A percentile compares a stretch with the other conserved stretches of the same genome.
Conservation (phyloP, 2,329 filamentous ascomycete genomes). For the Geosmithia flava region DNA sequence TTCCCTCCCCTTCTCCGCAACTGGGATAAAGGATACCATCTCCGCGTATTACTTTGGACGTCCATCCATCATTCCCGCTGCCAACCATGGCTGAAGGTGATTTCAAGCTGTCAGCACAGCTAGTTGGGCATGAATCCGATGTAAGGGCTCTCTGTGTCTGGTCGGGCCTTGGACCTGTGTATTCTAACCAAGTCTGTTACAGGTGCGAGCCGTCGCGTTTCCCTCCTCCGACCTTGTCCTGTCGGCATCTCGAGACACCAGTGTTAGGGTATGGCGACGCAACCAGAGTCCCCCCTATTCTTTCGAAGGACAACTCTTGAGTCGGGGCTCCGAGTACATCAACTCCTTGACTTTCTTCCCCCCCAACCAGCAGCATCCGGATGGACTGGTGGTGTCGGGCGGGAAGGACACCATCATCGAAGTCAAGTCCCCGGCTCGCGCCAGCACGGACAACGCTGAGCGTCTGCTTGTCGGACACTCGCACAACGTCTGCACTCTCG, state of each 20-base stretch:
- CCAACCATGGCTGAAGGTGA: conserved; percentile 34
- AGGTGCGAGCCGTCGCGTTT: conserved; percentile 84
- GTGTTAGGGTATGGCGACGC: conserved; percentile 75
- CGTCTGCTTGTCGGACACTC: conserved; percentile 76
- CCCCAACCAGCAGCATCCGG: conserved; percentile 53
- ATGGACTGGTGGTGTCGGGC: conserved; percentile 76
- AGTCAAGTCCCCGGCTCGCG: conserved; percentile 59
- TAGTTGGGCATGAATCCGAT: conserved; percentile 86
- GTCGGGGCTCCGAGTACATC: conserved; percentile 74
- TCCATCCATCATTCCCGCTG: not conserved
- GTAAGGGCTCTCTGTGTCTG: conserved; percentile 36
- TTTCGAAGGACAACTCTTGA: conserved; percentile 69
- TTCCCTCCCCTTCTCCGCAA: not conserved
- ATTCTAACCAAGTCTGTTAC: not conserved
- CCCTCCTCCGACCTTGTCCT: conserved; percentile 60
- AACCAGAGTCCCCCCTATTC: conserved; percentile 50
- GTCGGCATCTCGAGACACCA: conserved; percentile 84
- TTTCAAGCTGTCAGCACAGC: conserved; percentile 86
- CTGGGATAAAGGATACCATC: not conserved
- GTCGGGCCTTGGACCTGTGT: not conserved
- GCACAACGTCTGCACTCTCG: conserved; percentile 78
- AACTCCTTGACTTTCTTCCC: conserved; percentile 72
- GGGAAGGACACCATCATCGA: conserved; percentile 92
- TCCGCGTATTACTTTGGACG: not conserved
- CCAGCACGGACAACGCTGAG: conserved; percentile 65